Base-by-base conservation (phyloP, 1,139 yeast species). In the Yamadazyma buinensis region DNA sequence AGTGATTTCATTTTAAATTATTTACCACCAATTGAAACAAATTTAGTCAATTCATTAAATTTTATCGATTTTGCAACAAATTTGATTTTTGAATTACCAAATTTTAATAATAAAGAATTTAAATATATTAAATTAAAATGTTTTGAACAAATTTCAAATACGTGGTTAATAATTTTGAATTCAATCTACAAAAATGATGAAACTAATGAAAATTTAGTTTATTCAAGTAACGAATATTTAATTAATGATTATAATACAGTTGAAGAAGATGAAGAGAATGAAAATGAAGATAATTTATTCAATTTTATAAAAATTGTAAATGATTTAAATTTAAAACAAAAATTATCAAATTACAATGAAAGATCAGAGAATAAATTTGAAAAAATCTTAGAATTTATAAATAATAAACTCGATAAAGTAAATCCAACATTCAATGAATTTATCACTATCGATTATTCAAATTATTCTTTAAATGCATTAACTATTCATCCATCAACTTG, bases 1-100 rank as follows among this genome's bases (percentile, higher is more conserved):
- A 77, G 85, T 27, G 97, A 88, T 57, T 88, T 82, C 54, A 79
- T 87, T 7, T 67, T 84, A 43, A 80, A 77, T 50, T 84, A 83
- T 52, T 67, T 88, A 41, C 95, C 95, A 15, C 95, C 95, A 8
- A 71, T 77, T 38, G 88, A 83, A 52, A 54, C 66, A 13, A 77
- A 77, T 46, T 61, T 74, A 14, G 53, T 71, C 15, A 71, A 71
- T 38, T 75, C 94, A 2, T 64, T 88, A 33, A 73, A 72, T 33
- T 86, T 85, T 49, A 67, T 87, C 41, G 84, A 83, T 49, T 70
- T 71, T 33, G 76, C 87, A 32, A 80, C 95, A 1, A 64, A 64
- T 33, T 60, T 85, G 39, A 68, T 88, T 40, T 78, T 77, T 43
- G 72, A 72, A 38, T 62, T 87, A 39, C 97, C 97, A 11, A 72